Base-by-base conservation (phyloP, 495 filamentous ascomycete genomes). In the Viridothelium virens region DNA sequence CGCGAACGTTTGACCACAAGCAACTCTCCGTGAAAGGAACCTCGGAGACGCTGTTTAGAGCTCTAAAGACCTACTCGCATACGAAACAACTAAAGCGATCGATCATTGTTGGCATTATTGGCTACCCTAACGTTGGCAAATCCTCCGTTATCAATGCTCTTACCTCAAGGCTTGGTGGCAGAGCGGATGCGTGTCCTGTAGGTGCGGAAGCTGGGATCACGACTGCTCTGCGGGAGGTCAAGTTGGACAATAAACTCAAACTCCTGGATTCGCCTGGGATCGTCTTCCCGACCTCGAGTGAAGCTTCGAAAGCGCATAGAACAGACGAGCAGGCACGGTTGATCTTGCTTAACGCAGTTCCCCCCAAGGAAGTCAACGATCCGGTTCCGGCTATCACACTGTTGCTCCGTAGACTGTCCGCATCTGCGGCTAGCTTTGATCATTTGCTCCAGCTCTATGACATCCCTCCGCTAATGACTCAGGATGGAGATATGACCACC, bases 61-160 rank as follows among this genome's bases (percentile, higher is more conserved):
- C 92, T 1, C 85, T 97, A 59, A 97, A 97, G 80, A 85, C 89
- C 37, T 96, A 90, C 75, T 90, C 92, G n/a, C 84, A 89, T 66
- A 82, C 83, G 66, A 89, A 88, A 77, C 86, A 92, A 70, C 80
- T 96, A 69, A 95, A 95, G 80, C 88, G 93, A 59, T 87, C 92
- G 63, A 86, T 94, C 73, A 91, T 88, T 56, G 92, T 97, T 65
- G 93, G 93, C 69, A 88, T 97, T 59, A 92, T 97, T 72, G 93
- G 93, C 50, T 96, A 96, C 78, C 93, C 93, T 67, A 97, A 97
- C 77, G 93, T 96, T 68, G 93, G 93, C 75, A 97, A 97, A 78
- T 96, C 91, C 16, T 96, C 91, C 59, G 90, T 97, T 68, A 96
- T 97, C 83, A 97, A 97, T 75, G 89, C 91, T 9, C 87, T 97